A percentile compares a stretch with the other conserved stretches of the same genome.
phyloP scores from a whole-genome alignment of 306 rosid genomes.

The Prunus mongolica region DNA sequence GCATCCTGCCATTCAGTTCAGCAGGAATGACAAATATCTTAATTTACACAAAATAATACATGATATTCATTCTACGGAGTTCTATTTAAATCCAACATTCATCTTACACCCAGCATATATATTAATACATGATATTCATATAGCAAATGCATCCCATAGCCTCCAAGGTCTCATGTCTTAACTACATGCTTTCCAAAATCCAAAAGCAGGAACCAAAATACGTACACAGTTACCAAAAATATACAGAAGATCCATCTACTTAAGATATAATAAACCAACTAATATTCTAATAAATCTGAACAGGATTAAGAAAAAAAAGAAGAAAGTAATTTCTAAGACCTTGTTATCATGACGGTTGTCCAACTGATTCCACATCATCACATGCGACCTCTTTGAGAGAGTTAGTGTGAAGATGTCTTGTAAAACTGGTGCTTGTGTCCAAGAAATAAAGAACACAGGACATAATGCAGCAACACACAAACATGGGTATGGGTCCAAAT shows the following conservation, averaged over 20 bases:
- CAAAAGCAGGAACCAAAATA: not conserved
- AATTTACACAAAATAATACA: not conserved
- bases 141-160: not conserved
- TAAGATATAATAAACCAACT: not conserved
- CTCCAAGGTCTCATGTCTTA: not conserved
- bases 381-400: conserved; percentile 35
- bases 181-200: not conserved
- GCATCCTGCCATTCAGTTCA: not conserved
- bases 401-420: conserved; percentile 52
- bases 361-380: conserved; percentile 39
- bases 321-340: conserved; percentile 18
- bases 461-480: conserved; percentile 60
- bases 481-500: conserved; percentile 83
- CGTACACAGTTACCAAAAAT: not conserved
- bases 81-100: too few relatives aligned
- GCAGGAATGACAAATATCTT: not conserved
- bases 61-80: not conserved
- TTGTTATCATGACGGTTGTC: conserved; percentile 1
- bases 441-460: conserved; percentile 55
- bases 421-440: conserved; percentile 68
- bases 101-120: too few relatives aligned
- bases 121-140: too few relatives aligned
- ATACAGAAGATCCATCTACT: not conserved
- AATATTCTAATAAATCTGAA: conserved; percentile 1
- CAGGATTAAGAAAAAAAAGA: not conserved